Evolutionary conservation across 345 rosid genomes (phyloP).

Genomic region (Reutealis trisperma): DNA sequence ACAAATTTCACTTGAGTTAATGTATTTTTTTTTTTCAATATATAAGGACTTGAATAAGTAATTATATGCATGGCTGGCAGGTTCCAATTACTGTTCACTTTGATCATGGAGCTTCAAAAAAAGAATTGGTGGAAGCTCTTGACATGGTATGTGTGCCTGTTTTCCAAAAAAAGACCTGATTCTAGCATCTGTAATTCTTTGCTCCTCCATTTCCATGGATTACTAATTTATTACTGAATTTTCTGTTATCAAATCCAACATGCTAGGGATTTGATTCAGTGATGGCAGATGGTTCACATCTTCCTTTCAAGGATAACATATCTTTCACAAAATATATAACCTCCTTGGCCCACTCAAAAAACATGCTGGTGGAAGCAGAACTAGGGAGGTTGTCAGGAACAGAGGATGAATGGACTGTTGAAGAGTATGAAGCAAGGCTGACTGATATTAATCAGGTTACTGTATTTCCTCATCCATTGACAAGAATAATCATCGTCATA

Average conservation of each 20-base stretch:
- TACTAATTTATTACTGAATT: constrained; percentile 12
- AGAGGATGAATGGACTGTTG: constrained; percentile 92
- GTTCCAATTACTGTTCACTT: constrained; percentile 93
- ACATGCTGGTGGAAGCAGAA: constrained; percentile 89
- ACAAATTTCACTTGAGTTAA: neutral
- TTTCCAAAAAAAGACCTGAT: neutral
- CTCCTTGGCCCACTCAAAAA: constrained; percentile 64
- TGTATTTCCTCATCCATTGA: constrained; percentile 1
- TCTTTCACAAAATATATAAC: constrained; percentile 70
- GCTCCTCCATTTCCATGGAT: neutral
- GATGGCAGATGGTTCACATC: constrained; percentile 97
- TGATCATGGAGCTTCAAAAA: constrained; percentile 87
- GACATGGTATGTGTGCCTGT: constrained; percentile 55
- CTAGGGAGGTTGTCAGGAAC: constrained; percentile 93
- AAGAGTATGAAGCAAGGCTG: constrained; percentile 88
- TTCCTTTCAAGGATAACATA: constrained; percentile 70
- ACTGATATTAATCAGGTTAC: constrained; percentile 79
- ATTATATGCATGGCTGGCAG: constrained; percentile 49
- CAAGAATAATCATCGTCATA: constrained; percentile 13
- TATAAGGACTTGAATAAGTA: no score
- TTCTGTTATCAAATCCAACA: constrained; percentile 19
- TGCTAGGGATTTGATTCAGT: constrained; percentile 88
- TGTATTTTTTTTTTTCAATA: no score
- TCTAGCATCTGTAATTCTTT: neutral
- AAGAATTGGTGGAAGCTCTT: constrained; percentile 76